Conservation (phyloP, 495 filamentous ascomycete species). For the Filosporella fistucella region DNA sequence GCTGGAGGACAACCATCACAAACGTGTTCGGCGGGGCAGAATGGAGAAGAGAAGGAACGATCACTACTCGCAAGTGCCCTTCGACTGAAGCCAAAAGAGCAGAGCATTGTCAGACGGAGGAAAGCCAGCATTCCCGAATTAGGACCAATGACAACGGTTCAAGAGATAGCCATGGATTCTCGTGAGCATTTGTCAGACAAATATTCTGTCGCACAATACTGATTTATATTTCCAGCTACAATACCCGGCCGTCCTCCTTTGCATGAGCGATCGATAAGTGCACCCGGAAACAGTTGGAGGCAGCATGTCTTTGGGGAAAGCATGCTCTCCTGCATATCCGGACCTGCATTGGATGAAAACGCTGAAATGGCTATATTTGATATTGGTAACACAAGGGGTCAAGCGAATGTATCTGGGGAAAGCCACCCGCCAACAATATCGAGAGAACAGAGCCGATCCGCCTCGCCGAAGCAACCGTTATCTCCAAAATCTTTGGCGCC, state of each 20-base stretch:
- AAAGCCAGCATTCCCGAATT: conserved; percentile 62
- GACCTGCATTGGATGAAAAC: conserved; percentile 27
- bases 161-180: conserved; percentile 66
- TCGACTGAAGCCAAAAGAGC: conserved; percentile 43
- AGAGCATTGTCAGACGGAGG: conserved; percentile 46
- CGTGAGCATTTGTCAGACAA: conserved; percentile 47
- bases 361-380: conserved; percentile 20
- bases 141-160: conserved; percentile 59
- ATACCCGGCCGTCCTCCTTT: conserved; percentile 65
- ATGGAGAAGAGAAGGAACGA: conserved; percentile 37
- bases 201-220: not conserved
- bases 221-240: conserved; percentile 49
- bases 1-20: too few relatives aligned
- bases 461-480: conserved; percentile 32
- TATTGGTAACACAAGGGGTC: not conserved
- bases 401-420: conserved; percentile 13
- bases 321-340: conserved; percentile 26
- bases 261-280: conserved; percentile 64
- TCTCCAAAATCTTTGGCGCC: conserved; percentile 47
- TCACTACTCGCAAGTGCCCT: conserved; percentile 32
- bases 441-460: not conserved
- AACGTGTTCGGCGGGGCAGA: conserved; percentile 41
- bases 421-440: conserved; percentile 5
- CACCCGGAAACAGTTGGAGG: conserved; percentile 50
- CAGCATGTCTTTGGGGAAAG: conserved; percentile 37